These are phyloP conservation scores for Coemansia aciculifera DNA, from an alignment of 192 early-diverging fungal species.

Conservation along the genomic window DNA sequence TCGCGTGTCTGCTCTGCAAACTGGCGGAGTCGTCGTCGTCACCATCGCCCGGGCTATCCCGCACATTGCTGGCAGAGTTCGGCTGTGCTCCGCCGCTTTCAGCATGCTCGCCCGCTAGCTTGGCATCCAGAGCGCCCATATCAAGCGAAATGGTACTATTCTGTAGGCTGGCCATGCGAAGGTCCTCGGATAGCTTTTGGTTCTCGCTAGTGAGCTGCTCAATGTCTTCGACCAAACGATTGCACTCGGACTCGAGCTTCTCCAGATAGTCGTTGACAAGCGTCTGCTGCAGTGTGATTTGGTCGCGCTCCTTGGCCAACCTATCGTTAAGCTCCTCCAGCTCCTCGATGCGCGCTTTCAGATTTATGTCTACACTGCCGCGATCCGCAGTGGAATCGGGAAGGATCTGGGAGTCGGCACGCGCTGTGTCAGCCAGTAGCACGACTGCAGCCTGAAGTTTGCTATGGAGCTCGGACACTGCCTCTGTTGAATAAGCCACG, in stretches of 20 bases:
- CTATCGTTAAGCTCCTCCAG: conserved; percentile 59
- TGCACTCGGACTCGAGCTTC: conserved; percentile 70
- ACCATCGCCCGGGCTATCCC: conserved; percentile 11
- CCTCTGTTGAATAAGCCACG: not conserved
- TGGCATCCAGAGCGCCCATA: conserved; percentile 37
- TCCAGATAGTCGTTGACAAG: conserved; percentile 47
- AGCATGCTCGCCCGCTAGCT: conserved; percentile 29
- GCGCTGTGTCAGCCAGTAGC: not conserved
- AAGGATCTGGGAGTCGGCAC: not conserved
- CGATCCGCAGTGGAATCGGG: conserved; percentile 19
- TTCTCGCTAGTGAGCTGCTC: conserved; percentile 68
- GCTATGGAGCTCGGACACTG: not conserved
- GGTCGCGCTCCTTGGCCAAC: conserved; percentile 59
- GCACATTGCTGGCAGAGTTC: conserved; percentile 5
- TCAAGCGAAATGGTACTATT: conserved; percentile 56
- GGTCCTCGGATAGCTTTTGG: conserved; percentile 45
- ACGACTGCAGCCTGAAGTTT: not conserved
- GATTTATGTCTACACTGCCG: conserved; percentile 3
- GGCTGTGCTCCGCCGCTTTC: not conserved
- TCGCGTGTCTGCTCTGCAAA: conserved; percentile 43
- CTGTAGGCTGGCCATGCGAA: conserved; percentile 46
- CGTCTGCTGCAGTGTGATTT: conserved; percentile 20
- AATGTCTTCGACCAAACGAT: conserved; percentile 75
- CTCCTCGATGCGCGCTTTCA: conserved; percentile 60
- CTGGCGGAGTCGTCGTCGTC: conserved; percentile 44